These are phyloP conservation scores for Maudiozyma turicensis DNA, from an alignment of 805 yeast genomes.

Conservation along the genomic window DNA sequence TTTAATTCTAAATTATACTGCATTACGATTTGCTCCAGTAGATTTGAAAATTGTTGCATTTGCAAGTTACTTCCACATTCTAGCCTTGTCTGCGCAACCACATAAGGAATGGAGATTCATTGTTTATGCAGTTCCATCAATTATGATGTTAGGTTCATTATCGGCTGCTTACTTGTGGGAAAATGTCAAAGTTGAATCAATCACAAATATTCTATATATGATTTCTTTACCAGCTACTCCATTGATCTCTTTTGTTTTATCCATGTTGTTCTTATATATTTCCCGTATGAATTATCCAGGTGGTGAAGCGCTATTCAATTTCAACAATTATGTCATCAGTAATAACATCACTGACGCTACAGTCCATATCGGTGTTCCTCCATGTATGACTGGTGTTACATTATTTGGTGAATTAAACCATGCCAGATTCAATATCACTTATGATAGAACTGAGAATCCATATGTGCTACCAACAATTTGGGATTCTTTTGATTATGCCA, in stretches of 20 bases:
- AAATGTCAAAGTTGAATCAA: constrained; percentile 19
- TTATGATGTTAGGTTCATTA: constrained; percentile 54
- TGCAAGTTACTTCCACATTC: constrained; percentile 47
- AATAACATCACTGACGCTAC: constrained; percentile 22
- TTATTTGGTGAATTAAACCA: constrained; percentile 56
- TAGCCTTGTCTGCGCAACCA: constrained; percentile 65
- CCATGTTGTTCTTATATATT: constrained; percentile 45
- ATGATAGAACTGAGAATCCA: constrained; percentile 67
- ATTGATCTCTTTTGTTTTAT: constrained; percentile 30
- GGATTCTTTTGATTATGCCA: constrained; percentile 42
- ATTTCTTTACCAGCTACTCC: constrained; percentile 28
- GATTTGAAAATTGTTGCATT: constrained; percentile 38
- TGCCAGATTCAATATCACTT: constrained; percentile 30
- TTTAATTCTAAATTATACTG: constrained; percentile 32
- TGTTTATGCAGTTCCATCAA: constrained; percentile 60
- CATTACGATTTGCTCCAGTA: constrained; percentile 30
- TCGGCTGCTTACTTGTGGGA: constrained; percentile 40
- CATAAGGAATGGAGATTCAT: constrained; percentile 95
- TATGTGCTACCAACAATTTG: constrained; percentile 33
- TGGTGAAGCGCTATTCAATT: constrained; percentile 53
- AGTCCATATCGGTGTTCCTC: constrained; percentile 68
- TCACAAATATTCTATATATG: constrained; percentile 20
- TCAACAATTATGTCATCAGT: constrained; percentile 37
- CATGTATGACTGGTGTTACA: constrained; percentile 84
- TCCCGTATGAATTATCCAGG: constrained; percentile 85